Evolutionary conservation across 768 basidiomycete genomes (phyloP).

Genomic region (Hebeloma cylindrosporum): DNA sequence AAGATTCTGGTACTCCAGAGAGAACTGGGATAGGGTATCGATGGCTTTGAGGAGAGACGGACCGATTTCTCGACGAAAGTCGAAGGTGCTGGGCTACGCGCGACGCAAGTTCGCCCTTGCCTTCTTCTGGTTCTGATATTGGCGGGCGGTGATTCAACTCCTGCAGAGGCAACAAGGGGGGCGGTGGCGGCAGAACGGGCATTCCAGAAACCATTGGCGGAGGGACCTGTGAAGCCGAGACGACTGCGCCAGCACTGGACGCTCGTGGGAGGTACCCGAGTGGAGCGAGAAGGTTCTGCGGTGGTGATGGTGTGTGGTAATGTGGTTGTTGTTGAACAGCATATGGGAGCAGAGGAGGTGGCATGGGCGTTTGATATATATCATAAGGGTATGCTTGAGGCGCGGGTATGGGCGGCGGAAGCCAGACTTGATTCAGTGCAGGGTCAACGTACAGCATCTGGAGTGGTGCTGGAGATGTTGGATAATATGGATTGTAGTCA

Average conservation of each 20-base stretch:
- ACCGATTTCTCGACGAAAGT: constrained; percentile 54
- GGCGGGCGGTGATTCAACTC: constrained; percentile 8
- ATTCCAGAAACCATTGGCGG: constrained; percentile 35
- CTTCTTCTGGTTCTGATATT: constrained; percentile 45
- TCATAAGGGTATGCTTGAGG: constrained; percentile 28
- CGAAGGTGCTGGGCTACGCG: constrained; percentile 61
- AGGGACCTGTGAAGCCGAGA: constrained; percentile 30
- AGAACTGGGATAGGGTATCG: constrained; percentile 39
- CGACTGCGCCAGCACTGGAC: constrained; percentile 47
- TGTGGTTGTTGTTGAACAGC: constrained; percentile 11
- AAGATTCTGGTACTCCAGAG: constrained; percentile 3
- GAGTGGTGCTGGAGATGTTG: constrained; percentile 38
- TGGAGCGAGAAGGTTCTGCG: constrained; percentile 7
- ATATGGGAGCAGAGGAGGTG: constrained; percentile 4
- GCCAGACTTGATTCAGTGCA: constrained; percentile 49
- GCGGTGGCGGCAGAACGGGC: constrained; percentile 33
- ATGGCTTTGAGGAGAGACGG: constrained; percentile 63
- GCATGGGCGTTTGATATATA: constrained; percentile 11
- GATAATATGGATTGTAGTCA: constrained; percentile 32
- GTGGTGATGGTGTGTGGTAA: constrained; percentile 23
- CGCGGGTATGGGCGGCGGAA: constrained; percentile 39
- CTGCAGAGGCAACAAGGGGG: constrained; percentile 26
- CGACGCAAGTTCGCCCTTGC: constrained; percentile 60
- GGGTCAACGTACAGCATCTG: constrained; percentile 40
- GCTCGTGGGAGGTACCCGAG: constrained; percentile 41